Evolutionary conservation across 2,329 filamentous ascomycete species (phyloP).

Genomic region (Emericellopsis atlantica): DNA sequence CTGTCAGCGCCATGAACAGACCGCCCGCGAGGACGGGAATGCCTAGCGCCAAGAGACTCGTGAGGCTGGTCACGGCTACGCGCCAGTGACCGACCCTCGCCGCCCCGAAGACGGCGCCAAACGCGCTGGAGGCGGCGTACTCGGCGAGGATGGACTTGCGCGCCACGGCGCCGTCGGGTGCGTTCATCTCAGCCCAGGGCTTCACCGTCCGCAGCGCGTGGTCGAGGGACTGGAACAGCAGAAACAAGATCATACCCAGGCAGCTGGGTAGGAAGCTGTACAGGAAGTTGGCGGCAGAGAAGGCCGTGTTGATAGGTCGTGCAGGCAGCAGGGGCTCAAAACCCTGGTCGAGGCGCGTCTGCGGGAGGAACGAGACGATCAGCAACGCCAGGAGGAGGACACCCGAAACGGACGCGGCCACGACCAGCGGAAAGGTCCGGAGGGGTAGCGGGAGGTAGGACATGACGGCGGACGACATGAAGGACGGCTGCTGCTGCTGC

Average conservation of each 20-base stretch:
- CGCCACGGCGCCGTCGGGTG: constrained; percentile 45
- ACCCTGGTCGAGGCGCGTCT: constrained; percentile 51
- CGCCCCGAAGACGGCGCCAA: constrained; percentile 46
- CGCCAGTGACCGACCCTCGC: constrained; percentile 50
- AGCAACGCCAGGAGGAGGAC: constrained; percentile 58
- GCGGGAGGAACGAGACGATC: constrained; percentile 64
- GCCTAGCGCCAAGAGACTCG: constrained; percentile 45
- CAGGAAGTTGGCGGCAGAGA: constrained; percentile 79
- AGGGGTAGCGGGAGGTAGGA: constrained; percentile 66
- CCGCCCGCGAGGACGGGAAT: constrained; percentile 59
- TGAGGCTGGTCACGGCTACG: constrained; percentile 46
- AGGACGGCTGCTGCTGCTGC: constrained; percentile 7
- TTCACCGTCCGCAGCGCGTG: constrained; percentile 51
- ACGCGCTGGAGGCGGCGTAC: constrained; percentile 48
- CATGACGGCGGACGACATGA: constrained; percentile 15
- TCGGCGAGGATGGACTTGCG: constrained; percentile 54
- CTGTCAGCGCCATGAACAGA: constrained; percentile 61
- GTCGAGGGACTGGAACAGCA: constrained; percentile 56
- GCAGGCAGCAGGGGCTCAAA: constrained; percentile 59
- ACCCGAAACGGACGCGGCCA: constrained; percentile 48
- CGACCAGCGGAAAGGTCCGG: constrained; percentile 49
- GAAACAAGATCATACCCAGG: constrained; percentile 53
- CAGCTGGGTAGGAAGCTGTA: constrained; percentile 65
- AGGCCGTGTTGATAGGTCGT: constrained; percentile 47
- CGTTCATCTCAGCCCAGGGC: constrained; percentile 52